phyloP scores from a whole-genome alignment of 352 stramenopile species.

The Phytophthora chlamydospora region DNA sequence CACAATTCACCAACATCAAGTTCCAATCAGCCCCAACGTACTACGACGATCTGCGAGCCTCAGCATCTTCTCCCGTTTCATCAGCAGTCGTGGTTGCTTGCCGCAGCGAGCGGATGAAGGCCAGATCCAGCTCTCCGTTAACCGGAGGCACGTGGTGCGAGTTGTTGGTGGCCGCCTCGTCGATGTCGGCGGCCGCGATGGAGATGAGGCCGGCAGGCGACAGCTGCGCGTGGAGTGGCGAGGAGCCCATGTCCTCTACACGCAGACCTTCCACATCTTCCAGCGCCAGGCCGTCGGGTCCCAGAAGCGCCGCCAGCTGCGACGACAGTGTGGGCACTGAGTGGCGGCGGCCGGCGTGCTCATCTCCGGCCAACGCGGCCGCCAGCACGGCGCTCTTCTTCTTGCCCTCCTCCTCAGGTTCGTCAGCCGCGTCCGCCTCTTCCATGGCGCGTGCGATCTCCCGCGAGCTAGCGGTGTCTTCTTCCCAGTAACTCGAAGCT shows the following conservation, averaged over 20 bases:
- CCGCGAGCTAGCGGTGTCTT: conserved; percentile 71
- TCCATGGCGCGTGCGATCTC: conserved; percentile 72
- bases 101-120: conserved; percentile 67
- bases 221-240: conserved; percentile 58
- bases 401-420: conserved; percentile 43
- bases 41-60: conserved; percentile 6
- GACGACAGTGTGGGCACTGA: conserved; percentile 23
- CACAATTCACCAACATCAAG: conserved; percentile 1
- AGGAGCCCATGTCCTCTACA: conserved; percentile 55
- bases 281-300: conserved; percentile 46
- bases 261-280: conserved; percentile 52
- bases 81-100: conserved; percentile 19
- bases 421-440: conserved; percentile 55
- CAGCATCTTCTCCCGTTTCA: not conserved
- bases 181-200: conserved; percentile 83
- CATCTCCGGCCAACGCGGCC: conserved; percentile 32
- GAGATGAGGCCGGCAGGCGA: conserved; percentile 82
- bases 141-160: conserved; percentile 35
- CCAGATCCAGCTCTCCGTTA: conserved; percentile 66
- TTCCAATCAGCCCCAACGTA: conserved; percentile 13
- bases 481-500: conserved; percentile 77
- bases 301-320: conserved; percentile 42
- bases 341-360: conserved; percentile 20
- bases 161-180: conserved; percentile 56
- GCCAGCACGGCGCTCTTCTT: conserved; percentile 49